Conservation (phyloP, 2,329 filamentous ascomycete species). For the Claviceps paspali region DNA sequence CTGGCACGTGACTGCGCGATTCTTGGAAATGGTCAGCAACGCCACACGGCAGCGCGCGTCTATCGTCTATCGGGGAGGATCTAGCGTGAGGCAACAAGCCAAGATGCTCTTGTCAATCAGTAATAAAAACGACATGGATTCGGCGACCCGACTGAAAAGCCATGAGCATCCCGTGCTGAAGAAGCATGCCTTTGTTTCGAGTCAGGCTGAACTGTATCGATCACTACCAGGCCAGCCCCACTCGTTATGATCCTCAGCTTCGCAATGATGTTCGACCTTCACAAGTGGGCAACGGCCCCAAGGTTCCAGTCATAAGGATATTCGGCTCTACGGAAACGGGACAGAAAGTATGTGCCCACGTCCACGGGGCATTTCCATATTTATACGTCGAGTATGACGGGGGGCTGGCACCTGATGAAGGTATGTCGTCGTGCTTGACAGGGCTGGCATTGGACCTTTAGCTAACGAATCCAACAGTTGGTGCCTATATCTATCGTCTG, state of each 20-base stretch:
- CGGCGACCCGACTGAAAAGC: neutral
- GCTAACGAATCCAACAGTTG: constrained; percentile 34
- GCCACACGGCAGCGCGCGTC: neutral
- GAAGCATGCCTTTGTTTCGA: constrained; percentile 53
- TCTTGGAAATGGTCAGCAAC: neutral
- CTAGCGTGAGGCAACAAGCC: neutral
- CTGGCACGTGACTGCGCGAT: constrained; percentile 16
- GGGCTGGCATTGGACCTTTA: neutral
- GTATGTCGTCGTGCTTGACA: constrained; percentile 30
- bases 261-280: constrained; percentile 46
- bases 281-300: constrained; percentile 47
- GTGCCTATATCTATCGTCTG: constrained; percentile 59
- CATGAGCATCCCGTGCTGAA: constrained; percentile 2
- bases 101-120: neutral
- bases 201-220: constrained; percentile 93
- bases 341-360: constrained; percentile 89
- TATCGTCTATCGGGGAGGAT: neutral
- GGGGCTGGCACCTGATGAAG: constrained; percentile 47
- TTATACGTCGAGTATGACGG: constrained; percentile 81
- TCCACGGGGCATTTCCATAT: constrained; percentile 92
- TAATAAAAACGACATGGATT: neutral
- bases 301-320: constrained; percentile 72
- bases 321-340: constrained; percentile 91
- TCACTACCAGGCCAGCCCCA: constrained; percentile 72
- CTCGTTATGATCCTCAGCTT: constrained; percentile 66